Conservation (phyloP, 1,284 basidiomycete genomes). For the Boletus albobrunnescens region DNA sequence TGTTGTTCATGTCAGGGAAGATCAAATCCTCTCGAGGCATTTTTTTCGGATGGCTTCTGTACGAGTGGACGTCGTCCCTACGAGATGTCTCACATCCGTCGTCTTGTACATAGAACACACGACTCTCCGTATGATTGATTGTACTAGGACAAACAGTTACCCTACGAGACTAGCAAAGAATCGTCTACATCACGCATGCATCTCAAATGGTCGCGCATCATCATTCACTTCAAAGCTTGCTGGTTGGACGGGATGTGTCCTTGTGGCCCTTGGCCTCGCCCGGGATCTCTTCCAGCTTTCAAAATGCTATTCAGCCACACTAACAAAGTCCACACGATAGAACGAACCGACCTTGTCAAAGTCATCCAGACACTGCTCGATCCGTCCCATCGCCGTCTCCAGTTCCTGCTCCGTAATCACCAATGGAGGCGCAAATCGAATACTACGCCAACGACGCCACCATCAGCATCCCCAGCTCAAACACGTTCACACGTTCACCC, state of each 20-base stretch:
- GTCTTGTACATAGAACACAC: conserved; percentile 6
- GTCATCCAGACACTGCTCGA: conserved; percentile 74
- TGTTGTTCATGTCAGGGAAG: conserved; percentile 46
- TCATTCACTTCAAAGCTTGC: neutral
- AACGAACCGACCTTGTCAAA: conserved; percentile 67
- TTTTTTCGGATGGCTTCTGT: conserved; percentile 48
- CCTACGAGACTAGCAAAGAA: neutral
- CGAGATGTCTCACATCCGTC: conserved; percentile 50
- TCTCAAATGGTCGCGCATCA: neutral
- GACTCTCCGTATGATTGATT: conserved; percentile 5
- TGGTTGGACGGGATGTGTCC: conserved; percentile 34
- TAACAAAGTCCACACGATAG: neutral
- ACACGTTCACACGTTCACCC: conserved; percentile 33
- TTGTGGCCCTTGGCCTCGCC: conserved; percentile 57
- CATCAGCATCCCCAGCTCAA: conserved; percentile 1
- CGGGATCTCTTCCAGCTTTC: conserved; percentile 66
- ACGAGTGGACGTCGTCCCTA: conserved; percentile 44
- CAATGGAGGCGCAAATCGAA: conserved; percentile 93
- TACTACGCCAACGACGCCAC: conserved; percentile 47
- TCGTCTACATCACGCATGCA: too few species aligned
- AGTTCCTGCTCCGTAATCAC: conserved; percentile 89
- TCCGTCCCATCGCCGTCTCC: conserved; percentile 69
- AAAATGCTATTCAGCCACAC: conserved; percentile 2
- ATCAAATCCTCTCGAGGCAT: conserved; percentile 37
- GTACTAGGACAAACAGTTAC: neutral